These are phyloP conservation scores for Cubamyces lactineus DNA, from an alignment of 768 basidiomycete genomes.

Conservation along the genomic window DNA sequence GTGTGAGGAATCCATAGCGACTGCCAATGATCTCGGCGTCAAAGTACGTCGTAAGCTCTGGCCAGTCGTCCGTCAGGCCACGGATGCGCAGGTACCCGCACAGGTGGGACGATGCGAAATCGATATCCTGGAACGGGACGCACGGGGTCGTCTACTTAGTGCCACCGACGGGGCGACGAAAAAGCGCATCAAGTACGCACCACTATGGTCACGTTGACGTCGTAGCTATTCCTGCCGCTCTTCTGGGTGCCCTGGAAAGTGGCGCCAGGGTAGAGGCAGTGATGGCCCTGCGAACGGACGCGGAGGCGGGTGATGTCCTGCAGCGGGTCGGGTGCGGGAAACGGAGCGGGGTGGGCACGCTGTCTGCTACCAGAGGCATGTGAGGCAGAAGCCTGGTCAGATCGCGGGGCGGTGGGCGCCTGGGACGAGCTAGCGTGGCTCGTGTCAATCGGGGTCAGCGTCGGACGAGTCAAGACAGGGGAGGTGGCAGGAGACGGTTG, in stretches of 20 bases:
- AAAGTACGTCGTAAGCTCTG: constrained; percentile 95
- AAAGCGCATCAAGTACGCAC: constrained; percentile 62
- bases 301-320: constrained; percentile 79
- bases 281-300: constrained; percentile 58
- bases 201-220: constrained; percentile 90
- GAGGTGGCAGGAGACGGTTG: background rate
- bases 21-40: constrained; percentile 95
- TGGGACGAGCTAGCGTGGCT: constrained; percentile 19
- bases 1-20: constrained; percentile 88
- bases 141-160: constrained; percentile 5
- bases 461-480: constrained; percentile 13
- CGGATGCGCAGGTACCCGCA: constrained; percentile 87
- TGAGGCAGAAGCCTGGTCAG: constrained; percentile 15
- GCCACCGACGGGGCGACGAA: constrained; percentile 46
- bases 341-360: constrained; percentile 20
- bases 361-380: constrained; percentile 31
- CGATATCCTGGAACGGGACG: constrained; percentile 75
- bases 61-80: constrained; percentile 92
- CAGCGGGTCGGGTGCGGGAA: constrained; percentile 52
- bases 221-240: constrained; percentile 91
- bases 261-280: constrained; percentile 71
- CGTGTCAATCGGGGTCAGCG: constrained; percentile 24
- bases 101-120: constrained; percentile 81
- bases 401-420: constrained; percentile 21
- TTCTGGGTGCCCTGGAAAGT: constrained; percentile 91